Evolutionary conservation across 2,329 filamentous ascomycete species (phyloP).

Genomic region (Penicillium thymicola): DNA sequence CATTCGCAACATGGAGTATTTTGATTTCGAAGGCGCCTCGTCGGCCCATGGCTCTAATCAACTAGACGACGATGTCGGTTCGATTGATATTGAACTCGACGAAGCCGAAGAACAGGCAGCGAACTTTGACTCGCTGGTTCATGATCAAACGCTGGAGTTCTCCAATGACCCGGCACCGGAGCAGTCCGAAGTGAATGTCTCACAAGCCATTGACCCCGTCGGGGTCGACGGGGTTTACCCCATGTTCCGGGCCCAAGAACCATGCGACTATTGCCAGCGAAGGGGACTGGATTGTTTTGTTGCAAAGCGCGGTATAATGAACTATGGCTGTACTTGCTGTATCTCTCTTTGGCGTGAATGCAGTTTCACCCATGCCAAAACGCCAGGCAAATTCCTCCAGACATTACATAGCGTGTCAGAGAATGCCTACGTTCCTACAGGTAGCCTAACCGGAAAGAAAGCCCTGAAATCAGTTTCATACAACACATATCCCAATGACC

Average conservation of each 20-base stretch:
- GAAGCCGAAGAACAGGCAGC: slow-evolving; percentile 39
- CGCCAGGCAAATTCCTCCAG: slow-evolving; percentile 42
- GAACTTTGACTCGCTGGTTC: slow-evolving; percentile 41
- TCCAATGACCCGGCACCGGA: slow-evolving; percentile 30
- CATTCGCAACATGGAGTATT: slow-evolving; percentile 44
- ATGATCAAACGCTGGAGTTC: slow-evolving; percentile 42
- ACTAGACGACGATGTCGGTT: slow-evolving; percentile 41
- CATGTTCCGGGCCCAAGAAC: slow-evolving; percentile 44
- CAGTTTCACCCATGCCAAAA: slow-evolving; percentile 45
- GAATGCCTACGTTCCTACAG: slow-evolving; percentile 39
- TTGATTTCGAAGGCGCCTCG: slow-evolving; percentile 47
- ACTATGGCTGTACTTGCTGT: slow-evolving; percentile 47
- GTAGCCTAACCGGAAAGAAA: slow-evolving; percentile 39
- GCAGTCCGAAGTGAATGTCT: slow-evolving; percentile 17
- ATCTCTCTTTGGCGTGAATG: slow-evolving; percentile 48
- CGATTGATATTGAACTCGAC: slow-evolving; percentile 37
- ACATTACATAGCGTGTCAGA: slow-evolving; percentile 46
- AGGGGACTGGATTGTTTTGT: slow-evolving; percentile 49
- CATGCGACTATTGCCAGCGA: slow-evolving; percentile 46
- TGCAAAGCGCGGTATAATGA: slow-evolving; percentile 43
- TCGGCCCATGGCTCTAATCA: slow-evolving; percentile 31
- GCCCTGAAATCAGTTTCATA: slow-evolving; percentile 43
- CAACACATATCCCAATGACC: slow-evolving; percentile 32
- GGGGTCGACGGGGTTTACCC: slow-evolving; percentile 36
- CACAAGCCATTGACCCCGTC: slow-evolving; percentile 20